A percentile compares a stretch with the other conserved stretches of the same genome.
Conservation (phyloP, 2,329 filamentous ascomycete genomes). For the Fusarium pseudograminearum region DNA sequence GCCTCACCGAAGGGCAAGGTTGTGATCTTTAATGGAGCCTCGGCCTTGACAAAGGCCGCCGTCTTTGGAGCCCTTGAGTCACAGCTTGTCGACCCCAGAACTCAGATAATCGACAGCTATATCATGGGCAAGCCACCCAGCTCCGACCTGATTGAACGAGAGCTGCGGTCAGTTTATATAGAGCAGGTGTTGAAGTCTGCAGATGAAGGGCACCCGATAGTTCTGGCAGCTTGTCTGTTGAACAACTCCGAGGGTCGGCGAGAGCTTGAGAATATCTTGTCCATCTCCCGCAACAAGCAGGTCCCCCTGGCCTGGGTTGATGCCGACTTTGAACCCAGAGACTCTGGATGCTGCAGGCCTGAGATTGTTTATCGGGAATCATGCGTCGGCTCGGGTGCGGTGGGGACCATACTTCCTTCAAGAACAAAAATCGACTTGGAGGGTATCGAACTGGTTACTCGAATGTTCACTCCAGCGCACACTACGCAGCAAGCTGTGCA, state of each 20-base stretch:
- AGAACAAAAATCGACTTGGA: neutral
- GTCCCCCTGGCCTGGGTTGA: constrained; percentile 28
- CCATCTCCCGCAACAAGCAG: constrained; percentile 1
- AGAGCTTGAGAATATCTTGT: constrained; percentile 13
- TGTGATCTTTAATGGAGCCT: constrained; percentile 26
- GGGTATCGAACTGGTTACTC: constrained; percentile 3
- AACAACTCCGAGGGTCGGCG: constrained; percentile 1
- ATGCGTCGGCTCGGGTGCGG: neutral
- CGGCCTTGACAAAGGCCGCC: constrained; percentile 9
- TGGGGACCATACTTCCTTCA: neutral
- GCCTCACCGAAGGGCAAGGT: constrained; percentile 9
- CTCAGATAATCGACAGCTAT: constrained; percentile 17
- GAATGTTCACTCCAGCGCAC: neutral
- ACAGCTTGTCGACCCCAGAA: neutral
- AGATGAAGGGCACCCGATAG: constrained; percentile 6
- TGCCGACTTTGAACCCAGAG: neutral
- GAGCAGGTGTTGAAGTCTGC: constrained; percentile 19
- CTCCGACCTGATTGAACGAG: neutral
- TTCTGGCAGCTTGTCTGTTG: constrained; percentile 22
- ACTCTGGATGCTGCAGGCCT: neutral
- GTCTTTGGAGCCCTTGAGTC: constrained; percentile 4
- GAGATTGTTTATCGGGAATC: neutral
- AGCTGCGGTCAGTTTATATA: constrained; percentile 22
- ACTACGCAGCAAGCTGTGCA: constrained; percentile 2
- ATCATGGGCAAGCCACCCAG: constrained; percentile 11